Percentiles rank a stretch among this genome's conserved stretches.
These are phyloP conservation scores for Penicillium sp. DNA, from an alignment of 2,329 filamentous ascomycete species.

Conservation along the genomic window DNA sequence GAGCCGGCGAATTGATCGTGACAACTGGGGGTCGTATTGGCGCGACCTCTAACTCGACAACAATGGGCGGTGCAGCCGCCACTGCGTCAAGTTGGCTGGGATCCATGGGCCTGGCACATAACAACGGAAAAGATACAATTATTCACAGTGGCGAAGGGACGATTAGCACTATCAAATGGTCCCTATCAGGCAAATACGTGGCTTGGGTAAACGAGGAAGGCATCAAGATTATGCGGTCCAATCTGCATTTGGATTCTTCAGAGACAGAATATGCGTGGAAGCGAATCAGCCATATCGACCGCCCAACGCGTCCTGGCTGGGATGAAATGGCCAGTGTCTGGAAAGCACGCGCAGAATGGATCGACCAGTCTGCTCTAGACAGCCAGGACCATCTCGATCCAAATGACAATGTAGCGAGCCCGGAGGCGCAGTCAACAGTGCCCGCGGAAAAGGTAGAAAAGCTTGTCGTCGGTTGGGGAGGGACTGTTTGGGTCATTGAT, in stretches of 20 bases:
- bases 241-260: conserved; percentile 71
- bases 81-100: conserved; percentile 89
- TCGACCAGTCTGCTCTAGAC: conserved; percentile 79
- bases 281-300: conserved; percentile 85
- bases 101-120: conserved; percentile 75
- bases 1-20: conserved; percentile 81
- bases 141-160: conserved; percentile 89
- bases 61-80: conserved; percentile 69
- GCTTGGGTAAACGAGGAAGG: conserved; percentile 96
- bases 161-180: conserved; percentile 93
- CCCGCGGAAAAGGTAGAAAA: conserved; percentile 60
- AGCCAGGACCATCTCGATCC: conserved; percentile 58
- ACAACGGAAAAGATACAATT: conserved; percentile 78
- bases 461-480: conserved; percentile 90
- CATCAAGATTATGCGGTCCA: conserved; percentile 95
- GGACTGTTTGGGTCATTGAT: conserved; percentile 93
- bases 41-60: conserved; percentile 79
- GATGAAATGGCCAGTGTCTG: conserved; percentile 95
- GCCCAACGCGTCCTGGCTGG: conserved; percentile 83
- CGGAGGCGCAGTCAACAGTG: conserved; percentile 48
- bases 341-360: conserved; percentile 91
- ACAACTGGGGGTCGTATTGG: conserved; percentile 79
- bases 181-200: conserved; percentile 84
- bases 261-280: conserved; percentile 89
- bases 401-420: conserved; percentile 27